Percentiles rank a stretch among this genome's conserved stretches.
Conservation (phyloP, 1,139 yeast genomes). For the Suhomyces chickasaworum region DNA sequence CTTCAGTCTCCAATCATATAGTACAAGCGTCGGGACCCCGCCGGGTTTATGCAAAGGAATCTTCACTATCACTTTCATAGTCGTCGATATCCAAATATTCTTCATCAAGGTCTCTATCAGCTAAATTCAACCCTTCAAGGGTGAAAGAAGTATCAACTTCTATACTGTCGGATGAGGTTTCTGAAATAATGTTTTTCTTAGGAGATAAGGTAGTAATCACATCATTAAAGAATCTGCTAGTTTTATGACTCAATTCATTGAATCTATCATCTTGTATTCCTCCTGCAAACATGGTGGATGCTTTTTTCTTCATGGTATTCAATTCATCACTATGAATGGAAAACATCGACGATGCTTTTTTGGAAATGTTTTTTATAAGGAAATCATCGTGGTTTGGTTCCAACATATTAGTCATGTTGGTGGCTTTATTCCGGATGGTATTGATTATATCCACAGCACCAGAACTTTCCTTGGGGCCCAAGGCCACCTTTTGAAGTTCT, state of each 20-base stretch:
- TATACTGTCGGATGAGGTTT: slow-evolving; percentile 8
- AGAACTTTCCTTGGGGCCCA: neutral
- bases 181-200: slow-evolving; percentile 10
- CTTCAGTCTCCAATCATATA: neutral
- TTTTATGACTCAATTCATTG: slow-evolving; percentile 17
- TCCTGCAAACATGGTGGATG: slow-evolving; percentile 20
- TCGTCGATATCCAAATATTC: slow-evolving; percentile 31
- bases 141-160: slow-evolving; percentile 30
- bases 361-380: slow-evolving; percentile 7
- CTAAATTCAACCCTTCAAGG: slow-evolving; percentile 25
- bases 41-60: slow-evolving; percentile 4
- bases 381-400: slow-evolving; percentile 12
- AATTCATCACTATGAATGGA: slow-evolving; percentile 10
- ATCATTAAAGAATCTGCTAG: slow-evolving; percentile 19
- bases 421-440: slow-evolving; percentile 8
- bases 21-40: slow-evolving; percentile 2
- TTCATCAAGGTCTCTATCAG: slow-evolving; percentile 13
- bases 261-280: slow-evolving; percentile 14
- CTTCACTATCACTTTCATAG: slow-evolving; percentile 28
- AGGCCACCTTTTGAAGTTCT: slow-evolving; percentile 10
- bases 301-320: slow-evolving; percentile 22
- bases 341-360: slow-evolving; percentile 12
- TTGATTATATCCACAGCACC: slow-evolving; percentile 3
- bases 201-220: slow-evolving; percentile 21
- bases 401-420: slow-evolving; percentile 11